Percentiles rank a stretch among this genome's conserved stretches.
phyloP scores from a whole-genome alignment of 2,329 filamentous ascomycete genomes.

The Coniella lustricola region DNA sequence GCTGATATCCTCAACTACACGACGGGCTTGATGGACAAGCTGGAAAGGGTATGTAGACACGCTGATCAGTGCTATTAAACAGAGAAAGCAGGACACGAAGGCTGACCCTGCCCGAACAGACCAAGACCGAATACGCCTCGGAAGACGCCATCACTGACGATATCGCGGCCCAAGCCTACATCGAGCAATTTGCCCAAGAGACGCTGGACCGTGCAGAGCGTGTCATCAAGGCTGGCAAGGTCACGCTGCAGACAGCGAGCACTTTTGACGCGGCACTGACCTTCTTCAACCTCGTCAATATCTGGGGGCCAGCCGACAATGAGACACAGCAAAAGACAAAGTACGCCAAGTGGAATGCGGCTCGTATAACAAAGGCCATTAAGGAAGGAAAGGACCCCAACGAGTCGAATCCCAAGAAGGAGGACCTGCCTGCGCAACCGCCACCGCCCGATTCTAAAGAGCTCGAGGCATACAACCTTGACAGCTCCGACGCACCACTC shows the following conservation, averaged over 20 bases:
- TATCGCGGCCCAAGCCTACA: conserved; percentile 77
- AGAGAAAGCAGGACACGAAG: no score
- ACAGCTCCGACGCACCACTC: conserved; percentile 19
- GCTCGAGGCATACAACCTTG: conserved; percentile 53
- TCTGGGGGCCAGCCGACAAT: conserved; percentile 70
- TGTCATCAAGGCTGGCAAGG: conserved; percentile 74
- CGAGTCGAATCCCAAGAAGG: conserved; percentile 69
- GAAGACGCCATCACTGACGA: conserved; percentile 86
- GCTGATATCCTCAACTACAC: conserved; percentile 77
- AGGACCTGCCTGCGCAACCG: conserved; percentile 41
- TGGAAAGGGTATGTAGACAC: conserved; percentile 70
- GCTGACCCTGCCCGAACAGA: conserved; percentile 32
- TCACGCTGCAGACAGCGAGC: conserved; percentile 85
- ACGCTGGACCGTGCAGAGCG: conserved; percentile 80
- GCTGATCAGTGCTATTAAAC: no score
- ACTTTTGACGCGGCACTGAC: conserved; percentile 90
- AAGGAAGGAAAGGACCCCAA: conserved; percentile 91
- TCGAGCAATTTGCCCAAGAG: conserved; percentile 88
- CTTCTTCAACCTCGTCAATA: conserved; percentile 79
- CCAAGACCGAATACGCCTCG: conserved; percentile 63
- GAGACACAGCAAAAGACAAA: conserved; percentile 84
- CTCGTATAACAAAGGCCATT: conserved; percentile 83
- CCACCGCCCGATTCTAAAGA: conserved; percentile 54
- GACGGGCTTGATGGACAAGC: conserved; percentile 77
- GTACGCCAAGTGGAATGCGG: conserved; percentile 92